A percentile compares a stretch with the other conserved stretches of the same genome.
phyloP scores from a whole-genome alignment of 177 flowering plant species.

The Vitis hybrid region DNA sequence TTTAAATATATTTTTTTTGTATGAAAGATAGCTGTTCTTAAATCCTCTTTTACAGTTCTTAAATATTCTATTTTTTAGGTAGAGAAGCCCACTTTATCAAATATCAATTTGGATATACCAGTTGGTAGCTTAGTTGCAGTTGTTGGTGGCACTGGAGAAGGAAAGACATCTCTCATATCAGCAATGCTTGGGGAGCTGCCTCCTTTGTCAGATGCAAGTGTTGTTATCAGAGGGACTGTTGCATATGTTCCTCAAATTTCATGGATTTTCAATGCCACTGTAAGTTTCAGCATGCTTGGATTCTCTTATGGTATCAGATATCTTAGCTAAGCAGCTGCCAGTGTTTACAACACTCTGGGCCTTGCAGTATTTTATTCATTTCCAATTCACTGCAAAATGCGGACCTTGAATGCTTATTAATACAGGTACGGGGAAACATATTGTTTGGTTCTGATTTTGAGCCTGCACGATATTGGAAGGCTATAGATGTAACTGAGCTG shows the following conservation, averaged over 20 bases:
- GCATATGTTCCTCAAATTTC: conserved; percentile 98
- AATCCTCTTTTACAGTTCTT: no score
- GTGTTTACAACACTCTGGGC: no score
- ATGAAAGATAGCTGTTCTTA: no score
- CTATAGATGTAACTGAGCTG: conserved; percentile 80
- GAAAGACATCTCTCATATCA: conserved; percentile 90
- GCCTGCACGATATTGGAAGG: conserved; percentile 59
- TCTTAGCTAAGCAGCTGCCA: no score
- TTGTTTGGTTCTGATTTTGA: conserved; percentile 84
- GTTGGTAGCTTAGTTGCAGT: conserved; percentile 88
- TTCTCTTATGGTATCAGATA: no score
- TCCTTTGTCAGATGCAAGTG: conserved; percentile 55
- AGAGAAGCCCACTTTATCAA: conserved; percentile 74
- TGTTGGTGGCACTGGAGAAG: conserved; percentile 98
- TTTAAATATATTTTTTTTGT: no score
- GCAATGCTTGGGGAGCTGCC: conserved; percentile 99
- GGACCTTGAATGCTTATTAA: background rate
- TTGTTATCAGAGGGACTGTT: conserved; percentile 71
- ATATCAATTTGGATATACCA: conserved; percentile 82
- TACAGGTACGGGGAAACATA: conserved; percentile 93
- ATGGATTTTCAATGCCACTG: conserved; percentile 99
- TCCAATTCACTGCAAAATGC: no score
- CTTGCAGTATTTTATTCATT: no score
- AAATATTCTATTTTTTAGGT: conserved; percentile 42
- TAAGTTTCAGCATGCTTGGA: conserved; percentile 34